These are phyloP conservation scores for Citrullus mucosospermus DNA, from an alignment of 306 rosid species.

Conservation along the genomic window DNA sequence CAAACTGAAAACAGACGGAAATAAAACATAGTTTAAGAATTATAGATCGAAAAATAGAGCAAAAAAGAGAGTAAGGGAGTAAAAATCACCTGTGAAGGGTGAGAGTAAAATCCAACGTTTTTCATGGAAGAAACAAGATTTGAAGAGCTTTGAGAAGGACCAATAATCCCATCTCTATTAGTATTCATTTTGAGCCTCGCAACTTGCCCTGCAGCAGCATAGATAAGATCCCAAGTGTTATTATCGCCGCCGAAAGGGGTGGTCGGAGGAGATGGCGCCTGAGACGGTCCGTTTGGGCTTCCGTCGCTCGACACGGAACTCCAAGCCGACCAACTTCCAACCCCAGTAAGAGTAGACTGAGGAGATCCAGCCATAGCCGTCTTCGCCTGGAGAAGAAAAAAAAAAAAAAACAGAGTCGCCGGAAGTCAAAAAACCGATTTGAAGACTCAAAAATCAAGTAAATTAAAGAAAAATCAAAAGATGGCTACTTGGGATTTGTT, in stretches of 20 bases:
- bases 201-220: slow-evolving; percentile 62
- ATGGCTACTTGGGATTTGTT: slow-evolving; percentile 41
- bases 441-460: background rate
- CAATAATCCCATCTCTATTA: slow-evolving; percentile 14
- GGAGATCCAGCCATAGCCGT: slow-evolving; percentile 49
- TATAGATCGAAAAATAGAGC: background rate
- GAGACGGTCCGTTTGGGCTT: slow-evolving; percentile 52
- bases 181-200: slow-evolving; percentile 47
- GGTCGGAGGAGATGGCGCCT: slow-evolving; percentile 55
- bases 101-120: slow-evolving; percentile 1
- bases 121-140: background rate
- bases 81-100: background rate
- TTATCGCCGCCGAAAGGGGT: slow-evolving; percentile 34
- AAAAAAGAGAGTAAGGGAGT: background rate
- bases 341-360: slow-evolving; percentile 58
- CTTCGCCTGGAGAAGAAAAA: background rate
- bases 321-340: slow-evolving; percentile 52
- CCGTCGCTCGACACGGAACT: slow-evolving; percentile 42
- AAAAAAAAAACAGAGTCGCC: background rate
- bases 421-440: background rate
- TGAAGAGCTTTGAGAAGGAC: slow-evolving; percentile 11
- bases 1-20: background rate
- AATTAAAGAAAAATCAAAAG: background rate
- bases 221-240: slow-evolving; percentile 59
- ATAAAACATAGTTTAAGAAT: background rate